A percentile compares a stretch with the other conserved stretches of the same genome.
Evolutionary conservation across 2,329 filamentous ascomycete species (phyloP).

Genomic region (Aphanocladium album): DNA sequence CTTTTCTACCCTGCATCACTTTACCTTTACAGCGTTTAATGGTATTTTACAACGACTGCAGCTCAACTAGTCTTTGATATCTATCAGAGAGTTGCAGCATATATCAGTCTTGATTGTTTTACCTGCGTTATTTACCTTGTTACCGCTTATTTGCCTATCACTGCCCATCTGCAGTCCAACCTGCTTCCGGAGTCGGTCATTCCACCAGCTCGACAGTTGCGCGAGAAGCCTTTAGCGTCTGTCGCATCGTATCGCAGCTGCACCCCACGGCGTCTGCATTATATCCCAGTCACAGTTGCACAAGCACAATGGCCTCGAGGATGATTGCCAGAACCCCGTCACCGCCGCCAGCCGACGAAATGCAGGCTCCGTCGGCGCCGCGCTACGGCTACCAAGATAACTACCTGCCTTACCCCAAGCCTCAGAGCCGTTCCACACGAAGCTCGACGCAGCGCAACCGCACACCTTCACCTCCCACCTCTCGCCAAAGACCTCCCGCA

Average conservation of each 20-base stretch:
- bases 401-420: slow-evolving; percentile 68
- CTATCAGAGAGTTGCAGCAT: not conserved
- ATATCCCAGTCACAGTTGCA: not conserved
- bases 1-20: slow-evolving; percentile 12
- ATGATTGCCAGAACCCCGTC: slow-evolving; percentile 49
- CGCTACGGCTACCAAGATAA: slow-evolving; percentile 61
- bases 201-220: not conserved
- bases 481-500: slow-evolving; percentile 27
- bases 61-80: slow-evolving; percentile 3
- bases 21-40: slow-evolving; percentile 1
- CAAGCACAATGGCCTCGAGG: slow-evolving; percentile 27
- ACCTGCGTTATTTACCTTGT: not conserved
- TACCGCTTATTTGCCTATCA: slow-evolving; percentile 1
- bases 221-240: slow-evolving; percentile 1
- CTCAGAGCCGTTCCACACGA: slow-evolving; percentile 52
- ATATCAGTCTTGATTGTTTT: slow-evolving; percentile 4
- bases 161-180: not conserved
- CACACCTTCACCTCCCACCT: slow-evolving; percentile 50
- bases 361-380: slow-evolving; percentile 65
- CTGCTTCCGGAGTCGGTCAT: not conserved
- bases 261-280: not conserved
- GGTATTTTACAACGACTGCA: not conserved
- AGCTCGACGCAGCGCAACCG: slow-evolving; percentile 54
- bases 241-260: not conserved
- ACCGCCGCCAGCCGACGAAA: slow-evolving; percentile 37